Conservation (phyloP, 2,329 filamentous ascomycete genomes). For the Xylaria digitata region DNA sequence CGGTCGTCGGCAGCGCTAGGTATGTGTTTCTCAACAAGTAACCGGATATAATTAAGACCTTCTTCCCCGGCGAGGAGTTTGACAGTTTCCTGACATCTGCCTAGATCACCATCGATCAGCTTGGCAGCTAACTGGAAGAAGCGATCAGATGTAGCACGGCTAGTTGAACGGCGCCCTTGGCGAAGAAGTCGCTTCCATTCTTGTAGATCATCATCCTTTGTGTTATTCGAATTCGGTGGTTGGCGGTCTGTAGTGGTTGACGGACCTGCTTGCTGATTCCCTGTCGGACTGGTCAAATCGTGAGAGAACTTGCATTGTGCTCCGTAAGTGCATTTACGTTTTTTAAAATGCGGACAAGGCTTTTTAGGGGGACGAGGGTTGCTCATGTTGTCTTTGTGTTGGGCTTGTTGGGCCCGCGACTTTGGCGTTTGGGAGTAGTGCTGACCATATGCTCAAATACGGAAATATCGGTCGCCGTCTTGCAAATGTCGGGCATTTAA, state of each 20-base stretch:
- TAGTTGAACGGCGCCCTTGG: conserved; percentile 24
- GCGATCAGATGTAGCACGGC: conserved; percentile 27
- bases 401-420: not conserved
- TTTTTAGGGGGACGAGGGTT: not conserved
- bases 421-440: not conserved
- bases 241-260: not conserved
- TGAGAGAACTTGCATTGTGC: conserved; percentile 34
- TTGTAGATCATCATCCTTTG: conserved; percentile 50
- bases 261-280: not conserved
- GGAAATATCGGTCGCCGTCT: not conserved
- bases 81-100: conserved; percentile 48
- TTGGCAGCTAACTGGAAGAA: conserved; percentile 50
- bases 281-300: conserved; percentile 1
- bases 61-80: conserved; percentile 46
- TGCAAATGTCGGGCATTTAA: not conserved
- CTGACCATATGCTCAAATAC: too few relatives aligned
- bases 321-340: conserved; percentile 32
- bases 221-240: conserved; percentile 1
- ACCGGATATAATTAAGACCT: conserved; percentile 48
- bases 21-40: conserved; percentile 43
- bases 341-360: conserved; percentile 23
- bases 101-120: conserved; percentile 49
- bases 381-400: conserved; percentile 18
- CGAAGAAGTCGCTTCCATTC: conserved; percentile 50
- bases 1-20: conserved; percentile 7